phyloP scores from a whole-genome alignment of 2,329 filamentous ascomycete species.

The Colletotrichum higginsianum region DNA sequence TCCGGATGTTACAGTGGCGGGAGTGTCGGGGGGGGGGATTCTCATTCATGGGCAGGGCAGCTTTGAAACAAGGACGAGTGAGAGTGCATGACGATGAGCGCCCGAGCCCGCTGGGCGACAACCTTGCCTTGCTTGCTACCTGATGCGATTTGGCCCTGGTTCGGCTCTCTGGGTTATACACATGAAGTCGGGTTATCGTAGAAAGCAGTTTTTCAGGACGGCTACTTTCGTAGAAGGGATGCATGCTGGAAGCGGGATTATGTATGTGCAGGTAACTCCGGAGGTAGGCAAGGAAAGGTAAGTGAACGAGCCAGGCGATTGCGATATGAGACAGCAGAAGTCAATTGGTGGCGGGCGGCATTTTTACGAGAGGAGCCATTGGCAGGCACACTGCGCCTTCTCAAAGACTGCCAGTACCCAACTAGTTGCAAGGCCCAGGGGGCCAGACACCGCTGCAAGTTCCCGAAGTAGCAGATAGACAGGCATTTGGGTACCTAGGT shows the following conservation, averaged over 20 bases:
- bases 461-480: conserved; percentile 35
- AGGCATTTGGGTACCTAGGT: conserved; percentile 26
- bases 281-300: background rate
- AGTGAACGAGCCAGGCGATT: conserved; percentile 38
- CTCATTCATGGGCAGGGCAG: conserved; percentile 36
- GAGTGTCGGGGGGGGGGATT: conserved; percentile 21
- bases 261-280: background rate
- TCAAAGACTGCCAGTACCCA: conserved; percentile 9
- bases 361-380: conserved; percentile 10
- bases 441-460: conserved; percentile 32
- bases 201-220: conserved; percentile 4
- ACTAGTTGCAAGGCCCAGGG: conserved; percentile 23
- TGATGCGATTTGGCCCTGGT: background rate
- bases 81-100: conserved; percentile 37
- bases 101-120: conserved; percentile 35
- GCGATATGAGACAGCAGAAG: conserved; percentile 28
- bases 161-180: background rate
- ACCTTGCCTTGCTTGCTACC: conserved; percentile 13
- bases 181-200: conserved; percentile 6
- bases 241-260: conserved; percentile 6
- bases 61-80: conserved; percentile 38
- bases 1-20: conserved; percentile 27
- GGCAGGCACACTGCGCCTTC: background rate
- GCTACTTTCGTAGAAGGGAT: background rate
- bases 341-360: conserved; percentile 34